These are phyloP conservation scores for Sporobolus alterniflorus DNA, from an alignment of 202 grass and related monocot species.

Conservation along the genomic window DNA sequence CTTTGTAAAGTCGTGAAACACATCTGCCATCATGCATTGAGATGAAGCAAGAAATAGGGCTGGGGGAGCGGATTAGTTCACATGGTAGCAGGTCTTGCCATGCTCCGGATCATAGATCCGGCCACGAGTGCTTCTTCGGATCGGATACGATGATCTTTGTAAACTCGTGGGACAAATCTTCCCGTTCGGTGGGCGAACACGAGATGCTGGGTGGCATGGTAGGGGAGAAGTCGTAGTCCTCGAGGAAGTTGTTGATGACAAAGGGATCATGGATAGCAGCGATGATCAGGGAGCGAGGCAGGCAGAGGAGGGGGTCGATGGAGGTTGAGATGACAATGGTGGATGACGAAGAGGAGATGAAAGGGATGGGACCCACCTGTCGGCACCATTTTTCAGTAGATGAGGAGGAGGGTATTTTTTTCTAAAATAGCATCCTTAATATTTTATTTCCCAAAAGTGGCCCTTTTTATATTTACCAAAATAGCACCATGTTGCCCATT, in stretches of 20 bases:
- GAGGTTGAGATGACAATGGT: constrained; percentile 26
- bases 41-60: too few relatives aligned
- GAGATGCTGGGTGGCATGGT: background rate
- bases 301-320: constrained; percentile 75
- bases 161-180: constrained; percentile 34
- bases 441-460: too few relatives aligned
- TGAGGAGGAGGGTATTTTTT: too few relatives aligned
- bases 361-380: too few relatives aligned
- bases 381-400: too few relatives aligned
- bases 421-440: too few relatives aligned
- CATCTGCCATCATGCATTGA: too few relatives aligned
- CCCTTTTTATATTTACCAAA: too few relatives aligned
- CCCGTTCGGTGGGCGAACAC: background rate
- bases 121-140: constrained; percentile 84
- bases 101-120: constrained; percentile 86
- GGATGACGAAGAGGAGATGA: constrained; percentile 46
- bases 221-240: background rate
- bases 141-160: constrained; percentile 76
- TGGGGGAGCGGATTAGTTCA: constrained; percentile 1
- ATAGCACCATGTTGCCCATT: too few relatives aligned
- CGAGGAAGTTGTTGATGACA: constrained; percentile 49
- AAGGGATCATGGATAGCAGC: constrained; percentile 33
- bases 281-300: constrained; percentile 14
- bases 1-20: too few relatives aligned
- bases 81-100: constrained; percentile 97